Conservation (phyloP, 164 flowering plant species). For the Houttuynia cordata region DNA sequence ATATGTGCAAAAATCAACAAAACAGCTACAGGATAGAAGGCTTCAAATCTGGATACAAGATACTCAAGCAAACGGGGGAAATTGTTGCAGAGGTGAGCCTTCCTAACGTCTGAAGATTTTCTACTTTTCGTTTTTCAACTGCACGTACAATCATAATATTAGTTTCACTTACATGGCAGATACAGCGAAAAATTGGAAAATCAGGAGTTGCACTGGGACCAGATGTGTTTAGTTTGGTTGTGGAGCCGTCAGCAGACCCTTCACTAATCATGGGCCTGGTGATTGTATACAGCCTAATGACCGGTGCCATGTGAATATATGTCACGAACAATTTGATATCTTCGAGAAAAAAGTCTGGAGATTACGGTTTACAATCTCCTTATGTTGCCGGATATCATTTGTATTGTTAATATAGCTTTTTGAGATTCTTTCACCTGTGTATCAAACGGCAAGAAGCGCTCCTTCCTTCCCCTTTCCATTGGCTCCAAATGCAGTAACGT, state of each 20-base stretch:
- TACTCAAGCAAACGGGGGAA: slow-evolving; percentile 12
- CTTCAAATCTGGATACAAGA: slow-evolving; percentile 15
- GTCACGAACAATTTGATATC: too few relatives aligned
- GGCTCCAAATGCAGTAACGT: too few relatives aligned
- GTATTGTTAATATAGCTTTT: too few relatives aligned
- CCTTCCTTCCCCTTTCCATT: too few relatives aligned
- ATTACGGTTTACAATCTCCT: too few relatives aligned
- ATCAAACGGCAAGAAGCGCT: too few relatives aligned
- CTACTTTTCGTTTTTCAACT: background rate
- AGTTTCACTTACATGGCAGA: slow-evolving; percentile 16
- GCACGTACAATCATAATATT: background rate
- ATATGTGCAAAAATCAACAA: slow-evolving; percentile 2
- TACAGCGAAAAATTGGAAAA: slow-evolving; percentile 29
- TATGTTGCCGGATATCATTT: too few relatives aligned
- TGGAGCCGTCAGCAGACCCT: slow-evolving; percentile 39
- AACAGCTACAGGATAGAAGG: slow-evolving; percentile 12
- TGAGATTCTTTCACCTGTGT: too few relatives aligned
- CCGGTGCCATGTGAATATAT: slow-evolving; percentile 3
- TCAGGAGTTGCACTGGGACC: slow-evolving; percentile 42
- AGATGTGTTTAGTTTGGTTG: slow-evolving; percentile 45
- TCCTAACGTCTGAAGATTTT: background rate
- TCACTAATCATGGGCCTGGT: slow-evolving; percentile 13
- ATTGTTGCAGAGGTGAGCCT: slow-evolving; percentile 44
- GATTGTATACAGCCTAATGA: slow-evolving; percentile 9
- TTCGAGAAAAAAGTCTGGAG: too few relatives aligned